Evolutionary conservation across 2,329 filamentous ascomycete species (phyloP).

Genomic region (Zopfia rhizophila): DNA sequence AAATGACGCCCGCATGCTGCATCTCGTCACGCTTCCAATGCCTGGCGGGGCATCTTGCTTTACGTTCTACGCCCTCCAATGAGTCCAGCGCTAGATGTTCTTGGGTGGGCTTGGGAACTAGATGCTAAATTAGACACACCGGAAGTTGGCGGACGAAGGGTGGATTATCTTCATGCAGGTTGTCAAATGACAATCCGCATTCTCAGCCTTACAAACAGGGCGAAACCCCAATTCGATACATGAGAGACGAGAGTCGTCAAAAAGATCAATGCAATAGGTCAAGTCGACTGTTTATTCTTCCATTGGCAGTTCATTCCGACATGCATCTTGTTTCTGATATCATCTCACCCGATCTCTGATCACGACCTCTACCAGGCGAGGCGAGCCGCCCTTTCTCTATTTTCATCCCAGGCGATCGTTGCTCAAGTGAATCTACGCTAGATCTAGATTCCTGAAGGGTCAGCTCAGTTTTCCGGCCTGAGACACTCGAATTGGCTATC

Average conservation of each 20-base stretch:
- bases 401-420: slow-evolving; percentile 1
- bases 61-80: slow-evolving; percentile 12
- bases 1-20: slow-evolving; percentile 17
- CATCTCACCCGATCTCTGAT: neutral
- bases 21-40: slow-evolving; percentile 23
- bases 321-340: slow-evolving; percentile 8
- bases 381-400: slow-evolving; percentile 15
- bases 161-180: neutral
- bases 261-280: slow-evolving; percentile 16
- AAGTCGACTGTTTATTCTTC: slow-evolving; percentile 10
- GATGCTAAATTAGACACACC: slow-evolving; percentile 17
- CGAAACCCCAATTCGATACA: slow-evolving; percentile 15
- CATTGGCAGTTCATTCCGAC: slow-evolving; percentile 10
- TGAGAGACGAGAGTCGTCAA: neutral
- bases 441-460: neutral
- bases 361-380: slow-evolving; percentile 21
- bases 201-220: slow-evolving; percentile 24
- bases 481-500: neutral
- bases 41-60: neutral
- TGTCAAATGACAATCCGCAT: slow-evolving; percentile 10
- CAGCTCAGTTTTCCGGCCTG: slow-evolving; percentile 1
- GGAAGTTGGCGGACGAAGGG: slow-evolving; percentile 16
- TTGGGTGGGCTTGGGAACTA: slow-evolving; percentile 4
- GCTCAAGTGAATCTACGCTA: neutral
- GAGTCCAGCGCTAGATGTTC: slow-evolving; percentile 3